A percentile compares a stretch with the other conserved stretches of the same genome.
phyloP scores from a whole-genome alignment of 768 basidiomycete species.

The Russula lepida region DNA sequence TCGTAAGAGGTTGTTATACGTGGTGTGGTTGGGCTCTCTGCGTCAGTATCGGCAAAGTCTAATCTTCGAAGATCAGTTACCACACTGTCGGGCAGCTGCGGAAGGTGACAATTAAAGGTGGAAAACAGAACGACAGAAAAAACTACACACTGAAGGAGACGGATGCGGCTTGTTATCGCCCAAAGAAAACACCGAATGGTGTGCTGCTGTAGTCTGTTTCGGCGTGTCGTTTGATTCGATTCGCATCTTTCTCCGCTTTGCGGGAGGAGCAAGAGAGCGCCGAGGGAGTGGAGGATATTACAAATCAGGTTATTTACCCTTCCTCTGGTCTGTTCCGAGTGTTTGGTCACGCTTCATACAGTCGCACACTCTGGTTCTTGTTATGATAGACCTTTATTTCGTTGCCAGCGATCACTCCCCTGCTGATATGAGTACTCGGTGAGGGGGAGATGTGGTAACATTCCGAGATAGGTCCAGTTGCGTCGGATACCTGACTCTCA shows the following conservation, averaged over 20 bases:
- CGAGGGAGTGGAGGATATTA: background rate
- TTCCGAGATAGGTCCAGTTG: constrained; percentile 28
- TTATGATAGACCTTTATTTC: constrained; percentile 48
- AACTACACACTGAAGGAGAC: background rate
- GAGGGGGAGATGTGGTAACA: constrained; percentile 53
- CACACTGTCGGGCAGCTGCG: constrained; percentile 15
- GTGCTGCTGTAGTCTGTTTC: background rate
- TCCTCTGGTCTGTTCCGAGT: background rate
- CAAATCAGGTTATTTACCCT: background rate
- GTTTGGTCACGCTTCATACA: background rate
- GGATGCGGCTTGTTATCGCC: background rate
- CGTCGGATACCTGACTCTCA: background rate
- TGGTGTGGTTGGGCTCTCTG: constrained; percentile 36
- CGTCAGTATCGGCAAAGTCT: constrained; percentile 24
- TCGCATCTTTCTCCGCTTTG: background rate
- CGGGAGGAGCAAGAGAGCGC: background rate
- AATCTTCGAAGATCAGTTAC: constrained; percentile 18
- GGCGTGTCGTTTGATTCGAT: background rate
- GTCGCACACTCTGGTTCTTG: constrained; percentile 48
- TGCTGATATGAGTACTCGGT: constrained; percentile 24
- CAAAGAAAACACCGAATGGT: background rate
- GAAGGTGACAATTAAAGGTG: background rate
- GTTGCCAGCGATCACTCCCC: constrained; percentile 34
- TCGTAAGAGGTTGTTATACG: constrained; percentile 35
- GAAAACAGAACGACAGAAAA: background rate